Percentiles rank a stretch among this genome's conserved stretches.
Conservation (phyloP, 2,329 filamentous ascomycete genomes). For the Neoarthrinium moseri region DNA sequence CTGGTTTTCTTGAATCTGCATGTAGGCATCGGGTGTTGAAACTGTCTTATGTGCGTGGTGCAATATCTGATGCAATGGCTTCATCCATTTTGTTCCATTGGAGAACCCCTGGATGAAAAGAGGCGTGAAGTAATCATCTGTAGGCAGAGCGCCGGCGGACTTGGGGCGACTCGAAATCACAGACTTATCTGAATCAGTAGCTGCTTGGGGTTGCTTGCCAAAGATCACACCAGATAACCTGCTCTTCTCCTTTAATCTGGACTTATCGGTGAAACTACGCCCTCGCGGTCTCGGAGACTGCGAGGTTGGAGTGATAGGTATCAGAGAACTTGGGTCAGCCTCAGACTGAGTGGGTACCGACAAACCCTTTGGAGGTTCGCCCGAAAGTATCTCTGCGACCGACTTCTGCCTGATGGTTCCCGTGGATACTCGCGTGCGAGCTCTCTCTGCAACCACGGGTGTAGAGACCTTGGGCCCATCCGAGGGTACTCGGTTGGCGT, state of each 20-base stretch:
- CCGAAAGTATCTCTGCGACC: conserved; percentile 28
- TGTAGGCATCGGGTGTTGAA: conserved; percentile 78
- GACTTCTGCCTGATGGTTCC: conserved; percentile 28
- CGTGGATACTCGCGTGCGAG: conserved; percentile 11
- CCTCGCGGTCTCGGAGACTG: conserved; percentile 23
- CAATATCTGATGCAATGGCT: conserved; percentile 68
- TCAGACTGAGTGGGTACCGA: conserved; percentile 2
- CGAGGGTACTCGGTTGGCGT: neutral
- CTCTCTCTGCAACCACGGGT: neutral
- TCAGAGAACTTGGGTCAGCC: conserved; percentile 16
- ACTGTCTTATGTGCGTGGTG: conserved; percentile 86
- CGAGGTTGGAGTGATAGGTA: conserved; percentile 27
- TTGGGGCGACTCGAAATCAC: conserved; percentile 40
- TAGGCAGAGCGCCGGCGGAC: conserved; percentile 38
- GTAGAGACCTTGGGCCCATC: neutral
- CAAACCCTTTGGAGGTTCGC: conserved; percentile 7
- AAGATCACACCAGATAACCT: conserved; percentile 77
- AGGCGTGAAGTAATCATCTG: conserved; percentile 64
- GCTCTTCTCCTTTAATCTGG: conserved; percentile 58
- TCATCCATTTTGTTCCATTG: conserved; percentile 57
- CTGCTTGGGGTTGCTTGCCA: conserved; percentile 59
- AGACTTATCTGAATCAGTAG: conserved; percentile 42
- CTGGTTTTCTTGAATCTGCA: conserved; percentile 82
- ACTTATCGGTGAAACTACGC: conserved; percentile 40
- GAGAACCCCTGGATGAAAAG: conserved; percentile 57